phyloP scores from a whole-genome alignment of 2,329 filamentous ascomycete species.

The Stemphylium beticola region DNA sequence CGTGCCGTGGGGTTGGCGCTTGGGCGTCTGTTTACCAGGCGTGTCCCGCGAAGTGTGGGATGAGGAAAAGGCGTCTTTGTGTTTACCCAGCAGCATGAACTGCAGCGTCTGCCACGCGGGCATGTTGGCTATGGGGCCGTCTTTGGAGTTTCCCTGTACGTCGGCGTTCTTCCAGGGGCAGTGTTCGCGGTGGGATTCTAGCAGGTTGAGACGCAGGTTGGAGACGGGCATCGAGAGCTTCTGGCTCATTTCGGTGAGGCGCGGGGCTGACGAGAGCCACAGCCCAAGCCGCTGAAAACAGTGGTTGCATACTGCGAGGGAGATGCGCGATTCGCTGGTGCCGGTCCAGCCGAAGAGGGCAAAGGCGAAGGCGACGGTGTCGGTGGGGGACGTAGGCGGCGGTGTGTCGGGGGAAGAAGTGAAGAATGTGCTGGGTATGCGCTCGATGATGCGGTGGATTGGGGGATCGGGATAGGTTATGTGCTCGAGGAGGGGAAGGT shows the following conservation, averaged over 20 bases:
- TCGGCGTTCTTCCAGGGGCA: constrained; percentile 50
- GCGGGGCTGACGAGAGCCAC: constrained; percentile 75
- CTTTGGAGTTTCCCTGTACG: constrained; percentile 40
- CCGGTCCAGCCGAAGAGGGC: constrained; percentile 58
- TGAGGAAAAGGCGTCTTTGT: constrained; percentile 9
- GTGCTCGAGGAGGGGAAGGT: constrained; percentile 44
- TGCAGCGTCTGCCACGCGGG: constrained; percentile 45
- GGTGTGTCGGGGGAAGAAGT: constrained; percentile 17
- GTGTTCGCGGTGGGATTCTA: constrained; percentile 49
- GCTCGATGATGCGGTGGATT: constrained; percentile 33
- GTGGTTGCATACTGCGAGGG: constrained; percentile 79
- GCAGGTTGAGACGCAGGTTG: constrained; percentile 43
- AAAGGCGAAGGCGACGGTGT: constrained; percentile 40
- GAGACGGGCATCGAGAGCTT: constrained; percentile 40
- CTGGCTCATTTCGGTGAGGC: constrained; percentile 42
- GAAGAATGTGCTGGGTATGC: constrained; percentile 36
- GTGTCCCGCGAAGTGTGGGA: background rate
- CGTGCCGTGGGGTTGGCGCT: constrained; percentile 8
- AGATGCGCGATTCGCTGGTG: constrained; percentile 66
- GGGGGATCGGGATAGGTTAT: constrained; percentile 41
- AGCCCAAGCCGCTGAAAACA: constrained; percentile 88
- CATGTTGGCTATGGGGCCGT: constrained; percentile 42
- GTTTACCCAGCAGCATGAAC: constrained; percentile 38
- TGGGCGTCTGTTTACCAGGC: constrained; percentile 3
- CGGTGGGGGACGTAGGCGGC: constrained; percentile 26